Evolutionary conservation across 75 land plant species (phyloP), one percentile per base, ranked within the genome.

Genomic region (Selaginella moellendorffii): DNA sequence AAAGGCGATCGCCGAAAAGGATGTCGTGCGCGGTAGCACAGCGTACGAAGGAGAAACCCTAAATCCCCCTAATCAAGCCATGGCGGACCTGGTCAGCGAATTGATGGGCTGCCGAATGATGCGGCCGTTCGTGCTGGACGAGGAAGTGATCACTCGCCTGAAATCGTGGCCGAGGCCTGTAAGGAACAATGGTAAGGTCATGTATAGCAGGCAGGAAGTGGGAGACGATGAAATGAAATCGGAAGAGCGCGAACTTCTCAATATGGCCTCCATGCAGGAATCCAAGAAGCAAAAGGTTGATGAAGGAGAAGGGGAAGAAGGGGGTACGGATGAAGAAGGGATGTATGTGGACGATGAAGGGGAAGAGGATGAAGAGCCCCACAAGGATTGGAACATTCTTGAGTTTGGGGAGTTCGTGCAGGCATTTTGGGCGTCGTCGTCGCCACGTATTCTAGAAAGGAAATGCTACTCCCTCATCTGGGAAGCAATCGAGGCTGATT

Each of bases 161-260:
- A 26, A 54, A 89, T 89, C 88, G 81, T 92, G 17, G 83, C 83
- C 2, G 75, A 81, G 56, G 77, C 81, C 30, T 76, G 79, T 31
- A 88, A 95, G 63, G 86, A 82, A 60, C 77, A 85, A 52, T 87
- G 87, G 52, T 77, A 78, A 67, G 83, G 91, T 78, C 84, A 89
- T 74, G 84, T 80, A 26, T 89, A 84, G 76, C 99, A 95, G 63
- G 90, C 85, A 22, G 86, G 99, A 91, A 95, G 88, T 72, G 85
- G 96, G 52, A 90, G 85, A 54, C 79, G 78, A 26, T 74, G 87
- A 22, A 89, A 96, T 95, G 71, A 69, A 27, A 18, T 23, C 28
- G 25, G 64, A 9, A 36, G 46, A 36, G 46, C 46, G 5, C 46
- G 46, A 5, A 14, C 46, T 36, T 36, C 46, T 36, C 46, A 14